These are phyloP conservation scores for Phytopythium aichiense DNA, from an alignment of 352 stramenopile species.

Conservation along the genomic window DNA sequence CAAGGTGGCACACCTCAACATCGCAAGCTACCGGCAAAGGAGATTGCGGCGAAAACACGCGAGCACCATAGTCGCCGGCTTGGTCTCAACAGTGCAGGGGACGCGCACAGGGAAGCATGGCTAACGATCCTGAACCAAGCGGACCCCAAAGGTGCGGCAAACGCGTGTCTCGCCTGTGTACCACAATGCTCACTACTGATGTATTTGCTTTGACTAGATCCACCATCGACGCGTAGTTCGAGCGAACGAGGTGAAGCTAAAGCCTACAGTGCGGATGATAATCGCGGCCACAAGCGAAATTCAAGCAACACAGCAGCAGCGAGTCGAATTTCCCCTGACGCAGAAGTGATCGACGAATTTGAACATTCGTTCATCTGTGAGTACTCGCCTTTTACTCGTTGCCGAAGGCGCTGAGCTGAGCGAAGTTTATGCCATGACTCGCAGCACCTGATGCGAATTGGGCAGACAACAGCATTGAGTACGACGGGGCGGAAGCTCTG, in stretches of 20 bases:
- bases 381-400: background rate
- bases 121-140: background rate
- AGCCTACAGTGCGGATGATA: background rate
- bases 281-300: background rate
- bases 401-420: background rate
- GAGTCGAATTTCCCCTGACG: background rate
- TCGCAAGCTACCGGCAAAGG: conserved; percentile 4
- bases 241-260: background rate
- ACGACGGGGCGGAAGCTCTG: background rate
- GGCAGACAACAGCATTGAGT: background rate
- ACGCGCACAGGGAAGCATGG: conserved; percentile 3
- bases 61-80: background rate
- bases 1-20: background rate
- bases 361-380: conserved; percentile 4
- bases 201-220: background rate
- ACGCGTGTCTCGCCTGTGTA: too few relatives aligned
- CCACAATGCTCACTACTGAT: background rate
- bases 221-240: background rate
- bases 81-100: background rate
- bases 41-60: background rate
- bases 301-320: background rate
- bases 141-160: background rate
- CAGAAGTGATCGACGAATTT: background rate
- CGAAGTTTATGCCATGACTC: background rate
- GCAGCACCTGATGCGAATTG: background rate